phyloP scores from a whole-genome alignment of 768 basidiomycete species.

The Kwoniella sp. region DNA sequence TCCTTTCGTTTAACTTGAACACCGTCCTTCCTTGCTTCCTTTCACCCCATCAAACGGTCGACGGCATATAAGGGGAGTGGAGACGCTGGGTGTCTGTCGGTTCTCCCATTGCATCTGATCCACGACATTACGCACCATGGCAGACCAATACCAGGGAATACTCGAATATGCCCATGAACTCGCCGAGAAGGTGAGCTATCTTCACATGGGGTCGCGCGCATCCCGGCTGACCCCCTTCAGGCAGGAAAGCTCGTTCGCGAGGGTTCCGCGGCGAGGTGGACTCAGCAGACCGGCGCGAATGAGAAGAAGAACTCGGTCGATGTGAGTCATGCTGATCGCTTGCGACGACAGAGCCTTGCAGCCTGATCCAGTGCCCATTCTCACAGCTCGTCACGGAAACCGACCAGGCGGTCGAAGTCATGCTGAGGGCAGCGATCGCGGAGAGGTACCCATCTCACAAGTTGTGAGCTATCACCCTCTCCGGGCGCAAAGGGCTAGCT shows the following conservation, averaged over 20 bases:
- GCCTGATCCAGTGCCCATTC: not conserved
- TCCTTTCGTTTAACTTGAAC: too few species aligned
- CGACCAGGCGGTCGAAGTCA: slow-evolving; percentile 82
- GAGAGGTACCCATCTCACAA: slow-evolving; percentile 67
- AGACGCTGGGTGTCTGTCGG: too few species aligned
- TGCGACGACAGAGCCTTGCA: not conserved
- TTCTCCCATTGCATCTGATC: too few species aligned
- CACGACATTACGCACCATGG: too few species aligned
- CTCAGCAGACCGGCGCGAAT: slow-evolving; percentile 56
- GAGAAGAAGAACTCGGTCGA: slow-evolving; percentile 94
- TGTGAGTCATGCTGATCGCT: slow-evolving; percentile 21
- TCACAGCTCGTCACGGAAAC: slow-evolving; percentile 83
- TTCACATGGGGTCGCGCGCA: too few species aligned
- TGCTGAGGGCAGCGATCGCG: slow-evolving; percentile 67
- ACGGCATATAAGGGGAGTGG: too few species aligned
- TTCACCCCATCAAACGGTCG: too few species aligned
- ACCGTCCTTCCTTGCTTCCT: too few species aligned
- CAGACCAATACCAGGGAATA: slow-evolving; percentile 19
- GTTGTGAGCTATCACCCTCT: slow-evolving; percentile 59
- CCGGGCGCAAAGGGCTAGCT: not conserved
- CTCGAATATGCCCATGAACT: slow-evolving; percentile 28
- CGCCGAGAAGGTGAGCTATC: slow-evolving; percentile 20
- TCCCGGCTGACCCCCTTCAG: too few species aligned
- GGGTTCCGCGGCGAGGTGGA: slow-evolving; percentile 61
- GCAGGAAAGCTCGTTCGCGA: slow-evolving; percentile 52